Conservation (phyloP, 108 stramenopile genomes). For the Thalassiosira profunda region DNA sequence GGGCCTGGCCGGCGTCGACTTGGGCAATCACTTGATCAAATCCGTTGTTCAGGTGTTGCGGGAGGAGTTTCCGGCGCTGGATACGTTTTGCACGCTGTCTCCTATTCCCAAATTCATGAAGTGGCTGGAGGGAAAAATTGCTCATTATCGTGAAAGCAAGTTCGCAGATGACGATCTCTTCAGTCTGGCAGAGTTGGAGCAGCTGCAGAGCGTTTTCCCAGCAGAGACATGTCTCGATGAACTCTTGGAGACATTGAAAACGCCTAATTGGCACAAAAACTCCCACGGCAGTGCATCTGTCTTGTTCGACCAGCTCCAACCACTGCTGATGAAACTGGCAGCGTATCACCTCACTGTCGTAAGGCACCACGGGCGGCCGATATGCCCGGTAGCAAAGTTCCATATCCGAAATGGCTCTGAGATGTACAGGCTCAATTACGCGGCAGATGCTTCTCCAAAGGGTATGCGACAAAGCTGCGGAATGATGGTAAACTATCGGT, state of each 20-base stretch:
- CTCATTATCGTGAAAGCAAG: constrained; percentile 16
- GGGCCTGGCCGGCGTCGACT: constrained; percentile 88
- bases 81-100: constrained; percentile 86
- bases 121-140: constrained; percentile 79
- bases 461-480: constrained; percentile 77
- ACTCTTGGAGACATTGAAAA: constrained; percentile 12
- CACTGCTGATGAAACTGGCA: constrained; percentile 70
- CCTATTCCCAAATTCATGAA: constrained; percentile 89
- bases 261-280: constrained; percentile 5
- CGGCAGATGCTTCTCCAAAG: constrained; percentile 67
- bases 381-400: constrained; percentile 88
- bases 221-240: constrained; percentile 15
- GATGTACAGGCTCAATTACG: constrained; percentile 70
- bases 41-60: constrained; percentile 66
- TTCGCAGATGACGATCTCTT: constrained; percentile 45
- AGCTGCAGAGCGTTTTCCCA: constrained; percentile 19
- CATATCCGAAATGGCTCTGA: constrained; percentile 89
- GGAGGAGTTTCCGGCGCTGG: constrained; percentile 58
- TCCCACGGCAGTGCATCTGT: background rate
- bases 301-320: constrained; percentile 38
- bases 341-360: constrained; percentile 70
- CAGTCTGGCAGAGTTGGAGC: constrained; percentile 32
- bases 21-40: constrained; percentile 92
- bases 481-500: constrained; percentile 91
- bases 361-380: constrained; percentile 71